Conservation (phyloP, 768 basidiomycete genomes). For the Rhodotorula toruloides region DNA sequence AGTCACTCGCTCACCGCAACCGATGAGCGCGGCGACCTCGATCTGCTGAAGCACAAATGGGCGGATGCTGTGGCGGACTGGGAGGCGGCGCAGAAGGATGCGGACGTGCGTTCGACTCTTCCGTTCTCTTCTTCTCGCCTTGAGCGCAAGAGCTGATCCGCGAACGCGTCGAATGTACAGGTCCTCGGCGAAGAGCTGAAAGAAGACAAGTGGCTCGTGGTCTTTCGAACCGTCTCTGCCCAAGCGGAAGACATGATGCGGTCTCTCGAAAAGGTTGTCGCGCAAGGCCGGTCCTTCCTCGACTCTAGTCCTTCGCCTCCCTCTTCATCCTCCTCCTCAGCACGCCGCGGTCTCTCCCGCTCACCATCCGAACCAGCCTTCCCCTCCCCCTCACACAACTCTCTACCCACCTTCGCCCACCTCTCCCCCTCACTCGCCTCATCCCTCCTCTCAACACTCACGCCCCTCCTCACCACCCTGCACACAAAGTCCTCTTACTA, state of each 20-base stretch:
- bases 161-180: too few species aligned
- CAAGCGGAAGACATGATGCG: constrained; percentile 98
- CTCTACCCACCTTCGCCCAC: constrained; percentile 55
- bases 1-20: constrained; percentile 42
- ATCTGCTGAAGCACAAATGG: constrained; percentile 66
- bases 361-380: constrained; percentile 38
- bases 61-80: constrained; percentile 68
- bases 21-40: constrained; percentile 44
- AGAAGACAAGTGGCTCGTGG: constrained; percentile 90
- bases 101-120: constrained; percentile 28
- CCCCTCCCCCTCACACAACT: constrained; percentile 51
- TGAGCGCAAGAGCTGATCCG: too few species aligned
- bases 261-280: constrained; percentile 85
- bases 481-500: constrained; percentile 63
- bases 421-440: constrained; percentile 78
- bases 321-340: constrained; percentile 6
- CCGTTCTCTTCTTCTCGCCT: background rate
- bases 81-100: constrained; percentile 53
- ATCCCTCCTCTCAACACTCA: constrained; percentile 47
- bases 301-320: constrained; percentile 56
- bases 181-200: constrained; percentile 84
- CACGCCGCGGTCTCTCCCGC: constrained; percentile 45
- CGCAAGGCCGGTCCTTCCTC: constrained; percentile 34
- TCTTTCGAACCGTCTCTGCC: constrained; percentile 87
- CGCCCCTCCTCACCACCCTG: constrained; percentile 32